phyloP scores from a whole-genome alignment of 2,329 filamentous ascomycete genomes.

The Paraconiothyrium brasiliense region DNA sequence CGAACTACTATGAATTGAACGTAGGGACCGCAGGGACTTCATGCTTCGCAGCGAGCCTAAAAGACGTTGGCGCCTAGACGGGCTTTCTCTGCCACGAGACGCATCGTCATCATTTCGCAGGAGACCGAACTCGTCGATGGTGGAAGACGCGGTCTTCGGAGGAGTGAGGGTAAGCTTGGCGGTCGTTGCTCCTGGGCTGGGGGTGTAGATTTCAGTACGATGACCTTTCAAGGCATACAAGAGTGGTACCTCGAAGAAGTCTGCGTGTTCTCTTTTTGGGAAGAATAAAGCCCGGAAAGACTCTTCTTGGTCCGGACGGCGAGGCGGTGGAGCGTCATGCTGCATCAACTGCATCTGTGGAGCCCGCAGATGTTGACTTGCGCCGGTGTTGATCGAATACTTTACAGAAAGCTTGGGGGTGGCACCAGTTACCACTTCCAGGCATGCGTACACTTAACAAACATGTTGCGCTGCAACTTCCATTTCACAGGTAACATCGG shows the following conservation, averaged over 20 bases:
- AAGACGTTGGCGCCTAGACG: slow-evolving; percentile 37
- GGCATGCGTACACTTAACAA: slow-evolving; percentile 21
- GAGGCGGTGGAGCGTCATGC: slow-evolving; percentile 39
- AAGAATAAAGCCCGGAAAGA: slow-evolving; percentile 39
- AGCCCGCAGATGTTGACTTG: slow-evolving; percentile 3
- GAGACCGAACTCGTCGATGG: slow-evolving; percentile 28
- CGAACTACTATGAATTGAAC: slow-evolving; percentile 29
- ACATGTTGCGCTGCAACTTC: slow-evolving; percentile 10
- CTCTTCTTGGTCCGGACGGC: slow-evolving; percentile 42
- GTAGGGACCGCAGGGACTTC: slow-evolving; percentile 34
- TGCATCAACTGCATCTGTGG: slow-evolving; percentile 20
- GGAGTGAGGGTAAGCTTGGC: slow-evolving; percentile 1
- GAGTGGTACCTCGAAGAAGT: slow-evolving; percentile 17
- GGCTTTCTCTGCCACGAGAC: slow-evolving; percentile 33
- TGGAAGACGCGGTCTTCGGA: not conserved
- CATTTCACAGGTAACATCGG: not conserved
- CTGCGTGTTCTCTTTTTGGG: slow-evolving; percentile 18
- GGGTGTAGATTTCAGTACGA: not conserved
- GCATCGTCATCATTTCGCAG: slow-evolving; percentile 19
- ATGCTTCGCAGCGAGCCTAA: slow-evolving; percentile 42
- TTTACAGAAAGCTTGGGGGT: not conserved
- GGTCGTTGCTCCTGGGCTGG: not conserved
- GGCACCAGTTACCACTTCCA: not conserved
- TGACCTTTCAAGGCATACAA: not conserved
- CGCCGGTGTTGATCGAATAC: not conserved